Evolutionary conservation across 306 rosid species (phyloP).

Genomic region (Rosa lucieae): DNA sequence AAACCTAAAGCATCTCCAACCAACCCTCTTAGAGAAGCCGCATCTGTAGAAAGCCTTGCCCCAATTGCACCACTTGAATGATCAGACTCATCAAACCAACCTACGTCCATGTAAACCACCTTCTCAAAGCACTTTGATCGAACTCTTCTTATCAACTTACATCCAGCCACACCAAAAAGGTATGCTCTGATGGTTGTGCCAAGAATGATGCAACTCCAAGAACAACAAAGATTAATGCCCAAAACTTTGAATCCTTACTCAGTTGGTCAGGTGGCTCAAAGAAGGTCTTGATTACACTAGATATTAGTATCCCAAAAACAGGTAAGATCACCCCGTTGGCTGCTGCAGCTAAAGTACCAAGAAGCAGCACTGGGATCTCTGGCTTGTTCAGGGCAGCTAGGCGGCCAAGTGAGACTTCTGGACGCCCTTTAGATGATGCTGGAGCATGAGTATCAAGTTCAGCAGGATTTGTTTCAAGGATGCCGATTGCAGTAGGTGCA

Average conservation of each 20-base stretch:
- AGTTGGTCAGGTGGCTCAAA: constrained; percentile 21
- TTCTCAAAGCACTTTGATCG: constrained; percentile 64
- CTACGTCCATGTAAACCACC: too few relatives aligned
- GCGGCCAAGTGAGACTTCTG: constrained; percentile 17
- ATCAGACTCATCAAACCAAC: too few relatives aligned
- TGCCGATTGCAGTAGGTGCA: constrained; percentile 1
- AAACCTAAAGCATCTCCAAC: constrained; percentile 75
- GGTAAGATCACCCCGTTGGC: constrained; percentile 21
- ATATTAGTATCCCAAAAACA: constrained; percentile 1
- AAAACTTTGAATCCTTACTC: constrained; percentile 24
- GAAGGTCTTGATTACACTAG: constrained; percentile 11
- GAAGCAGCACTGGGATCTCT: constrained; percentile 24
- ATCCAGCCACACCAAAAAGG: constrained; percentile 70
- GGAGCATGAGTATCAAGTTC: not conserved
- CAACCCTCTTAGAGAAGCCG: constrained; percentile 57
- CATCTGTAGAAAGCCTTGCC: too few relatives aligned
- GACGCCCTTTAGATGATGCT: not conserved
- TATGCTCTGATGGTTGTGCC: constrained; percentile 47
- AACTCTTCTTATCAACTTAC: constrained; percentile 57
- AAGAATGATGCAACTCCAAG: constrained; percentile 41
- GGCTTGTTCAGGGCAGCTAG: constrained; percentile 30
- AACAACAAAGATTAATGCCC: constrained; percentile 48
- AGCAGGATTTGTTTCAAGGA: not conserved
- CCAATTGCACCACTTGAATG: too few relatives aligned
- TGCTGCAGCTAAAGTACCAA: constrained; percentile 26